Evolutionary conservation across 768 basidiomycete genomes (phyloP), one percentile per base, ranked within the genome.

Genomic region (Chalciporus chontae): DNA sequence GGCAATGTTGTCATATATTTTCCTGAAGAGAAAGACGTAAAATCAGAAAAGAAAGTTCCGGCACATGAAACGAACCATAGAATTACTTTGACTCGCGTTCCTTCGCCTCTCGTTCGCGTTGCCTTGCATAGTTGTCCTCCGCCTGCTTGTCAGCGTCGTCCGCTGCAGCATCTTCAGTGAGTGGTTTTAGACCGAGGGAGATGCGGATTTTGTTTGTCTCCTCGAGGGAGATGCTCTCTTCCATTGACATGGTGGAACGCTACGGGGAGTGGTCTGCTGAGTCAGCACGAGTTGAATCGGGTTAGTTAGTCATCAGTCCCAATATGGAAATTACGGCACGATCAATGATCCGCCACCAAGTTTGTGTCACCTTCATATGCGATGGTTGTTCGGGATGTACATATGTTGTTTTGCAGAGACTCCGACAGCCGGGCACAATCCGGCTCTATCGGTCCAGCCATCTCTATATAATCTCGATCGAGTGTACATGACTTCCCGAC

Each of bases 141-240:
- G 96, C 96, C 58, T 84, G 70, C 61, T 87, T 82, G 49, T 96
- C 94, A 56, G 80, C 84, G 63, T 83, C 81, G 63, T 83, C 75
- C n/a, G 76, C 78, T 8, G 73, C 79, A 37, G 77, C 74, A 59
- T 92, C 89, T 58, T 93, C 94, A 15, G 85, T 87, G 49, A 98
- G 79, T 37, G 96, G 94, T 66, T 94, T 91, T 51, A 99, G 84
- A 56, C 96, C 96, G 34, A 96, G 79, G 5, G 86, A 87, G 51
- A 95, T 82, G 72, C 96, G 91, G 68, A 96, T 90, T 71, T 89
- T 94, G 78, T 94, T 94, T 32, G 93, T 94, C 76, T 94, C 92
- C 63, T 94, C 92, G 64, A 95, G 80, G 63, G 87, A 89, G 65
- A 95, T 87, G 57, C 88, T 85, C 69, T 90, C 83, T 74, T 91